A percentile compares a stretch with the other conserved stretches of the same genome.
Conservation (phyloP, 768 basidiomycete species). For the Cystobasidium ongulense region DNA sequence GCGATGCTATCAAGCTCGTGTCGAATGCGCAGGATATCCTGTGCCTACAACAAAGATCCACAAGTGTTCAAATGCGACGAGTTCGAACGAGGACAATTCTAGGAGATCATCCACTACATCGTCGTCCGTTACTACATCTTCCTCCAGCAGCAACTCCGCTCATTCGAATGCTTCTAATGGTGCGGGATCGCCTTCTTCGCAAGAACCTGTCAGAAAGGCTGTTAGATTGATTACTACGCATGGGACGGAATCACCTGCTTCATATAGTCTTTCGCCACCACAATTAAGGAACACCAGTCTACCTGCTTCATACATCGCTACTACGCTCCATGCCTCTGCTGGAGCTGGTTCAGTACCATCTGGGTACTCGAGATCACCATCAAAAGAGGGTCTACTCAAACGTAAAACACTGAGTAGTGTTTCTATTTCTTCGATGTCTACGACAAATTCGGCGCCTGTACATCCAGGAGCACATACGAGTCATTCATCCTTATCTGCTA, state of each 20-base stretch:
- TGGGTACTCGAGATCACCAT: no score
- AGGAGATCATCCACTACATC: neutral
- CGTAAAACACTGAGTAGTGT: no score
- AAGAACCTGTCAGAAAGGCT: neutral
- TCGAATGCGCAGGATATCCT: slow-evolving; percentile 2
- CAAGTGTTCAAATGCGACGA: neutral
- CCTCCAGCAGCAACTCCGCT: neutral
- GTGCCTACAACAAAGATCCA: neutral
- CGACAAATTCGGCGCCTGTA: no score
- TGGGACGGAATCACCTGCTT: neutral
- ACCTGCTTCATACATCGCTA: no score
- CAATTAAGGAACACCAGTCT: no score
- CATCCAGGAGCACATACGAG: no score
- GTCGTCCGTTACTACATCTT: neutral
- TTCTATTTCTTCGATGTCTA: no score
- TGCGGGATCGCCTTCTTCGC: no score
- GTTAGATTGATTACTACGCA: neutral
- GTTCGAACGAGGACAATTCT: neutral
- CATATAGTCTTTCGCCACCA: neutral
- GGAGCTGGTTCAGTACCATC: no score
- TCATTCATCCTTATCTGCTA: no score
- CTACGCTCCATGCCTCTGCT: no score
- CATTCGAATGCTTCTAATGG: neutral
- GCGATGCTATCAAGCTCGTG: neutral
- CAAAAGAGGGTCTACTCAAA: neutral